phyloP scores from a whole-genome alignment of 2,329 filamentous ascomycete genomes.

The Penicillium sp. region DNA sequence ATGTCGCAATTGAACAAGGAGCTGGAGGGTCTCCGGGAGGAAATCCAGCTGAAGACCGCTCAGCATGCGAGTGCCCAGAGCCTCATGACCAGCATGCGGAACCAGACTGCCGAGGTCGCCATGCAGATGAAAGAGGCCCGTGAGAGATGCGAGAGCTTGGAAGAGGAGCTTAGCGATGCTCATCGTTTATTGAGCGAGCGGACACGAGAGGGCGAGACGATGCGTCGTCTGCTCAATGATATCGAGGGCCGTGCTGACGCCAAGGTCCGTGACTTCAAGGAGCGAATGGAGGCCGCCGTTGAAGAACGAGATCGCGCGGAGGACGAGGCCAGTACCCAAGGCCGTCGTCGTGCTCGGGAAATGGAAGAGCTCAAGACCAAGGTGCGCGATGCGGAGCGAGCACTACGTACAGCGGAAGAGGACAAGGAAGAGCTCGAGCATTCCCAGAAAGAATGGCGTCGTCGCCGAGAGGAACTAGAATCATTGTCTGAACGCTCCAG shows the following conservation, averaged over 20 bases:
- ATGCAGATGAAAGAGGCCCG: conserved; percentile 88
- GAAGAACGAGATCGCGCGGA: conserved; percentile 91
- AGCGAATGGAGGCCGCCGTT: conserved; percentile 80
- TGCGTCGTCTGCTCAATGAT: conserved; percentile 81
- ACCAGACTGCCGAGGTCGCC: conserved; percentile 80
- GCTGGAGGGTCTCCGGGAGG: conserved; percentile 63
- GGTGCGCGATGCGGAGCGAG: conserved; percentile 73
- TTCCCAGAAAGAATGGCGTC: conserved; percentile 67
- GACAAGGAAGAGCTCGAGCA: conserved; percentile 74
- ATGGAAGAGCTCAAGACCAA: conserved; percentile 76
- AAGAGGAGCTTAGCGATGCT: conserved; percentile 86
- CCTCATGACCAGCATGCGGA: conserved; percentile 83
- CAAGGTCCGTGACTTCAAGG: conserved; percentile 80
- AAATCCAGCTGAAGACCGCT: conserved; percentile 74
- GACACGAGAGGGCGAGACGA: conserved; percentile 86
- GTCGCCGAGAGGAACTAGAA: conserved; percentile 70
- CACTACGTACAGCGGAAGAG: conserved; percentile 62
- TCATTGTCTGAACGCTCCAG: conserved; percentile 60
- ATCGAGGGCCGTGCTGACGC: conserved; percentile 76
- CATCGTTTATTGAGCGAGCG: conserved; percentile 81
- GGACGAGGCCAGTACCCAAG: conserved; percentile 75
- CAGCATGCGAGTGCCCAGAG: conserved; percentile 82
- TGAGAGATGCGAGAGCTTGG: conserved; percentile 73
- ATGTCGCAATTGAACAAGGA: conserved; percentile 63
- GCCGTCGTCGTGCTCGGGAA: conserved; percentile 71